Evolutionary conservation across 495 filamentous ascomycete species (phyloP).

Genomic region (Parmelia sp.): DNA sequence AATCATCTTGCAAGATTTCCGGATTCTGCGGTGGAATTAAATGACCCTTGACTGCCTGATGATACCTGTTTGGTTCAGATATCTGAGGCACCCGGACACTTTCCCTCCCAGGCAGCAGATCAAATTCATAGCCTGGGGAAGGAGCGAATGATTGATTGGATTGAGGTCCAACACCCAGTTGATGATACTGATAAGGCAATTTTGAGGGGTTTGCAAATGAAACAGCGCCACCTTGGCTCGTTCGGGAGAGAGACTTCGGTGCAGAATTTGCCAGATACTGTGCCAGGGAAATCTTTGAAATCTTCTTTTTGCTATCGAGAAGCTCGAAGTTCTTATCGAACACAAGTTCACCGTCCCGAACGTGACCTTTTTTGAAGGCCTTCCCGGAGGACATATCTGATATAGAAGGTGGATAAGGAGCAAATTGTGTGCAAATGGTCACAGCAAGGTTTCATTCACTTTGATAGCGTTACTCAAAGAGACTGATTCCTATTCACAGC

Average conservation of each 20-base stretch:
- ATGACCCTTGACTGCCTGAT: neutral
- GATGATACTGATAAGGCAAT: slow-evolving; percentile 4
- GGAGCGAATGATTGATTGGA: slow-evolving; percentile 9
- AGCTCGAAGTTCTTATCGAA: slow-evolving; percentile 18
- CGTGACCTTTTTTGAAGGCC: slow-evolving; percentile 16
- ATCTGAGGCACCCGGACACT: slow-evolving; percentile 1
- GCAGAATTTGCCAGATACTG: slow-evolving; percentile 13
- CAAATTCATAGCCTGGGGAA: slow-evolving; percentile 8
- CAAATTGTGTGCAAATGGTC: slow-evolving; percentile 6
- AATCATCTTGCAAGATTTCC: slow-evolving; percentile 7
- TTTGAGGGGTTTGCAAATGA: slow-evolving; percentile 4
- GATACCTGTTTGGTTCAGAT: neutral
- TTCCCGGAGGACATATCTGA: slow-evolving; percentile 20
- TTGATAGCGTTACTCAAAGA: neutral
- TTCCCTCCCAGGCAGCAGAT: slow-evolving; percentile 9
- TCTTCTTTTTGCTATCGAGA: slow-evolving; percentile 18
- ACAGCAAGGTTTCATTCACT: slow-evolving; percentile 3
- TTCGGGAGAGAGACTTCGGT: slow-evolving; percentile 10
- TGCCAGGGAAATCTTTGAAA: slow-evolving; percentile 15
- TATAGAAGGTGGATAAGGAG: slow-evolving; percentile 6
- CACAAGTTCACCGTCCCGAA: slow-evolving; percentile 11
- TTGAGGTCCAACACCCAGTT: neutral
- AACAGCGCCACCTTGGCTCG: slow-evolving; percentile 6
- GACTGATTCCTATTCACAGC: neutral
- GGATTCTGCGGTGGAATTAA: neutral